Evolutionary conservation across 306 rosid species (phyloP).

Genomic region (Vigna trinervia): DNA sequence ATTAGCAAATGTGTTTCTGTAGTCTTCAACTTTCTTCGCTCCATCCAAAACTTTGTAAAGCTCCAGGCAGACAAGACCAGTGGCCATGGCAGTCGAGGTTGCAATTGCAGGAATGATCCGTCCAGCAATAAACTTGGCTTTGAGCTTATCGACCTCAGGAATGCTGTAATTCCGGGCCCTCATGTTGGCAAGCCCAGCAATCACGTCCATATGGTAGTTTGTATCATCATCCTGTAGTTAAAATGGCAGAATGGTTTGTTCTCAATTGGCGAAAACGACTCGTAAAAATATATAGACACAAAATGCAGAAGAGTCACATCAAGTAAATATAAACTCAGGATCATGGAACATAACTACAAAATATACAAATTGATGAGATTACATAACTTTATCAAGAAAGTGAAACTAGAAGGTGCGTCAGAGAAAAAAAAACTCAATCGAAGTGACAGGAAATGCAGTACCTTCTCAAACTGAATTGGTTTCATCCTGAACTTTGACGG

Average conservation of each 20-base stretch:
- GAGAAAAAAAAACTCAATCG: not conserved
- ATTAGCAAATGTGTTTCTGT: conserved; percentile 90
- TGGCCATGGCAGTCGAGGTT: conserved; percentile 94
- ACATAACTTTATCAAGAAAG: not conserved
- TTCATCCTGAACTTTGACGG: conserved; percentile 74
- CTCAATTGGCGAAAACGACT: not conserved
- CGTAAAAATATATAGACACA: not conserved
- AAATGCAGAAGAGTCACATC: not conserved
- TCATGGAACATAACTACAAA: not conserved
- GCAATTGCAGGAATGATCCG: conserved; percentile 97
- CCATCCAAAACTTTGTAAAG: conserved; percentile 90
- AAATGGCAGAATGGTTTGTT: not conserved
- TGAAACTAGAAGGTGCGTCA: not conserved
- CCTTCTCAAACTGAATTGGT: conserved; percentile 91
- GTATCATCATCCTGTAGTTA: conserved; percentile 86
- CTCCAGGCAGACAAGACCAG: conserved; percentile 93
- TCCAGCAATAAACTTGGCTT: conserved; percentile 94
- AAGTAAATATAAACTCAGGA: not conserved
- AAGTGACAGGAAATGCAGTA: not conserved
- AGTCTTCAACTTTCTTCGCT: conserved; percentile 82
- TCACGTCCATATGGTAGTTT: conserved; percentile 87
- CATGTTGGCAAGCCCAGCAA: conserved; percentile 94
- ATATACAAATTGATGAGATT: not conserved
- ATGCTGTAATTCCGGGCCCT: conserved; percentile 90
- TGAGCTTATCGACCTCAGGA: conserved; percentile 90